A percentile compares a stretch with the other conserved stretches of the same genome.
Conservation (phyloP, 116 monocot species). For the Phalaenopsis hybrid region DNA sequence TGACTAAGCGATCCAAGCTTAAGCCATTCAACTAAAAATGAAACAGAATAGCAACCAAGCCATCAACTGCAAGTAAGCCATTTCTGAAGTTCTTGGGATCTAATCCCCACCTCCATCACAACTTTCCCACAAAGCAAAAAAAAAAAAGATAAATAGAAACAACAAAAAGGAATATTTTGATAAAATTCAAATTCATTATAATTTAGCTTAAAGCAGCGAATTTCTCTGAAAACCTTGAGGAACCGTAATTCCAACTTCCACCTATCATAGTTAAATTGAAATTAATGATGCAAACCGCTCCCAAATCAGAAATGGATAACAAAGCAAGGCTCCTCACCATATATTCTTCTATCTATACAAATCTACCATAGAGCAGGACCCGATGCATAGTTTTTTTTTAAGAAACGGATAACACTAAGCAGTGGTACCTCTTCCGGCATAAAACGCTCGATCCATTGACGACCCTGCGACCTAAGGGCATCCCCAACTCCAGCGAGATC, state of each 20-base stretch:
- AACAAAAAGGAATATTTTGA: neutral
- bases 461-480: conserved; percentile 22
- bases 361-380: no score
- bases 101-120: no score
- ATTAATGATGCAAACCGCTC: neutral
- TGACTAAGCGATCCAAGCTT: no score
- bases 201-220: neutral
- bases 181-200: neutral
- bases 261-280: neutral
- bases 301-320: neutral
- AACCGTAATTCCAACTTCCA: neutral
- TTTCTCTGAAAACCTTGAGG: neutral
- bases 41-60: no score
- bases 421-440: conserved; percentile 23
- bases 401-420: neutral
- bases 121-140: no score
- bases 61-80: no score
- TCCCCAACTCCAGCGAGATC: conserved; percentile 8
- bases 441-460: conserved; percentile 21
- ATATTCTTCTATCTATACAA: no score
- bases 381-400: no score
- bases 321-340: no score
- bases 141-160: neutral
- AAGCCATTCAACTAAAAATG: no score
- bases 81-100: no score